These are phyloP conservation scores for Coniochaeta sp. DNA, from an alignment of 2,329 filamentous ascomycete genomes.

Conservation along the genomic window DNA sequence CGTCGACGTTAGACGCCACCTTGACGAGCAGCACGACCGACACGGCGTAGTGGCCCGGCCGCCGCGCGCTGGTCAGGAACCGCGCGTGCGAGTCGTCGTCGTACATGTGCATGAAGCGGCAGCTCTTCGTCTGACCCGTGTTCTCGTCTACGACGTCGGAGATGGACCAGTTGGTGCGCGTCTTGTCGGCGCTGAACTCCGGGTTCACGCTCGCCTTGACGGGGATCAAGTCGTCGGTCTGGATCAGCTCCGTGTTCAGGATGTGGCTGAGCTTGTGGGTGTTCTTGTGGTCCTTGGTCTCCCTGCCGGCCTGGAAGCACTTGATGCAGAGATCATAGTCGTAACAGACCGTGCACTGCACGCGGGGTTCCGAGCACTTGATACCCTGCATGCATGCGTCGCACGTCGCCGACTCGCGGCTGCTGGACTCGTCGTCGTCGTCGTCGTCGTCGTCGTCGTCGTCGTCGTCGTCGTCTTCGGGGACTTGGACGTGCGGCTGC, in stretches of 20 bases:
- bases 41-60: slow-evolving; percentile 2
- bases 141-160: neutral
- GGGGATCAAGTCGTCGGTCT: slow-evolving; percentile 3
- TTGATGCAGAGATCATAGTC: slow-evolving; percentile 1
- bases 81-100: slow-evolving; percentile 2
- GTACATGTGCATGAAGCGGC: slow-evolving; percentile 1
- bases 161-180: neutral
- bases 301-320: neutral
- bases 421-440: neutral
- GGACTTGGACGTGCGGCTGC: neutral
- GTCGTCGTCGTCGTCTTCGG: too few relatives aligned
- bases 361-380: neutral
- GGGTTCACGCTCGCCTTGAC: slow-evolving; percentile 1
- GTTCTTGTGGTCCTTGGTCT: slow-evolving; percentile 2
- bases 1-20: neutral
- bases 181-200: slow-evolving; percentile 1
- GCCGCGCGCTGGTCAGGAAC: neutral
- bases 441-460: too few relatives aligned
- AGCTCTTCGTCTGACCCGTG: neutral
- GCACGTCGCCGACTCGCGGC: neutral
- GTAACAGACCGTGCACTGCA: slow-evolving; percentile 1
- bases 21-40: neutral
- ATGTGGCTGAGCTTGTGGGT: slow-evolving; percentile 3
- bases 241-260: slow-evolving; percentile 1
- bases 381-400: neutral